Base-by-base conservation (phyloP, 441 rosid species). In the Pelargonium australe region DNA sequence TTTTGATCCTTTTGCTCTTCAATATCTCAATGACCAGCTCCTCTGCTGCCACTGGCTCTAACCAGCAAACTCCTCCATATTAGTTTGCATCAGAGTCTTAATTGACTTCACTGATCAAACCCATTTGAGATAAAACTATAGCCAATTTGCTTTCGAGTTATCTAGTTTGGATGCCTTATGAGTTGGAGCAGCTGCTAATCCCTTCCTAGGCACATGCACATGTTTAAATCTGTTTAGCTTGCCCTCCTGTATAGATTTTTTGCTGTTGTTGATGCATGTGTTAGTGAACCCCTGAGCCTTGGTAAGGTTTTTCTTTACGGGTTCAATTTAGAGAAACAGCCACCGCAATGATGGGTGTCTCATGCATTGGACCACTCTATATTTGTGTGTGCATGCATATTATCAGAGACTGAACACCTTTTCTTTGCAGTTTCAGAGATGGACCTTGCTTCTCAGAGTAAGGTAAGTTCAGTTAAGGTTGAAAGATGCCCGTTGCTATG, bases 341-440 rank as follows among this genome's bases (percentile, higher is more conserved):
- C 34, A 23, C 37, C 43, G 7, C 43, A 7, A 7, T 40, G 43
- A 40, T 40, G 43, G 43, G 43, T 7, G 43, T 40, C 43, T 40
- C 43, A 40, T 40, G 43, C 43, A 7, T 8, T 40, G 10, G 43
- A 40, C 10, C 43, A 7, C 43, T 8, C 43, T 40, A 6, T 40
- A 49, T 13, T 49, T 14, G 57, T 49, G 40, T 23, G 14, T 20
- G 16, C 3, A 14, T 61, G 40, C 64, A 23, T 61, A 61, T 61
- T 25, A 61, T 70, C 20, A 10, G 65, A 20, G 28, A 45, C 68
- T 83, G 68, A 61, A 17, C 47, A 20, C 14, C 31, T 66, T 77
- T 45, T 76, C 70, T 70, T 69, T 76, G 73, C 84, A 95, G 97
- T 81, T 82, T 71, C 79, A 69, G 80, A 71, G 71, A 87, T 72